Conservation (phyloP, 164 flowering plant genomes). For the Stephania yunnanensis region DNA sequence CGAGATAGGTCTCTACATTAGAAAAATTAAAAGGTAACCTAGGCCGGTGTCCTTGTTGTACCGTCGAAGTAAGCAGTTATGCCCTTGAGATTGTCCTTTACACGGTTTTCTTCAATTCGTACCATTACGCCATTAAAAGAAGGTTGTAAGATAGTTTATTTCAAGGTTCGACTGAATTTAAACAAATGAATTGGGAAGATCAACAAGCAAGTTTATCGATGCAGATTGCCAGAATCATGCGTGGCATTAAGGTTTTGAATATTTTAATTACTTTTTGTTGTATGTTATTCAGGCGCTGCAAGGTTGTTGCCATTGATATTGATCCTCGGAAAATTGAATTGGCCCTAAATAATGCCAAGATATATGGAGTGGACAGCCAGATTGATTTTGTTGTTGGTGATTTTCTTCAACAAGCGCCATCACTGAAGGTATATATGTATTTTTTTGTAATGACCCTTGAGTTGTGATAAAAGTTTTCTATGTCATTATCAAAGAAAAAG, state of each 20-base stretch:
- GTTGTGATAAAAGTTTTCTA: too few species aligned
- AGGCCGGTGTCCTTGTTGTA: too few species aligned
- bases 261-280: background rate
- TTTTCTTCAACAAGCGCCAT: constrained; percentile 53
- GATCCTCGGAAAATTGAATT: constrained; percentile 40
- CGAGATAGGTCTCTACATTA: too few species aligned
- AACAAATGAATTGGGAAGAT: too few species aligned
- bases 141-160: too few species aligned
- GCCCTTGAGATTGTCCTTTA: too few species aligned
- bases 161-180: too few species aligned
- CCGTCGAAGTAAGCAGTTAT: too few species aligned
- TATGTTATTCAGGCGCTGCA: constrained; percentile 29
- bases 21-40: too few species aligned
- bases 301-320: constrained; percentile 53
- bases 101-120: too few species aligned
- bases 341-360: constrained; percentile 43
- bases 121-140: too few species aligned
- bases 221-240: background rate
- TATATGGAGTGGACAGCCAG: constrained; percentile 54
- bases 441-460: background rate
- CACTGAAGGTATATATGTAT: constrained; percentile 36
- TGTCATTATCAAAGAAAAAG: background rate
- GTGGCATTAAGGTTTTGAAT: background rate
- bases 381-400: constrained; percentile 62
- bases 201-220: too few species aligned